phyloP scores from a whole-genome alignment of 2,329 filamentous ascomycete species.

The Cadophora luteo-olivacea region DNA sequence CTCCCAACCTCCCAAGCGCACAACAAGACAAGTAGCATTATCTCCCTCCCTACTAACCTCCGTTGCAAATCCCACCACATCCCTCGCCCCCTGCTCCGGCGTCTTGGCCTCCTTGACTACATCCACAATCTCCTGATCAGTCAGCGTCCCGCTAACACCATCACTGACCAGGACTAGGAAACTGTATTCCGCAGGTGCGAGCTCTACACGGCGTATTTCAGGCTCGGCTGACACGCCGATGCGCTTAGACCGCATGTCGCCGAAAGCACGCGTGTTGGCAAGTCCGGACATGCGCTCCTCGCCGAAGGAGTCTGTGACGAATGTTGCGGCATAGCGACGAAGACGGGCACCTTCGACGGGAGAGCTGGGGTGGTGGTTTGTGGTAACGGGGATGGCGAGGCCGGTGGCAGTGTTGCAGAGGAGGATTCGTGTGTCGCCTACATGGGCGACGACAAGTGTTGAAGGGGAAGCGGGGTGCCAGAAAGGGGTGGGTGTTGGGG shows the following conservation, averaged over 20 bases:
- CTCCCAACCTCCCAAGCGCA: constrained; percentile 73
- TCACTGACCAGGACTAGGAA: constrained; percentile 91
- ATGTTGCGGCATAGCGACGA: constrained; percentile 82
- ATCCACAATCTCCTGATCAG: constrained; percentile 95
- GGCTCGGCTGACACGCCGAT: constrained; percentile 95
- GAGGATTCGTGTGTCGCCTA: constrained; percentile 90
- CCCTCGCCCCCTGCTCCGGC: constrained; percentile 81
- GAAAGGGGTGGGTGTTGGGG: constrained; percentile 88
- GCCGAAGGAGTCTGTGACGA: constrained; percentile 95
- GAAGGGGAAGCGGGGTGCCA: constrained; percentile 91
- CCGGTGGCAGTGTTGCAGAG: constrained; percentile 89
- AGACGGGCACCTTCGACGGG: constrained; percentile 84
- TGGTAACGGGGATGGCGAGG: constrained; percentile 79
- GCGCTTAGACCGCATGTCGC: constrained; percentile 89
- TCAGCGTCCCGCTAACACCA: constrained; percentile 84
- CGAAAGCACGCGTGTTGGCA: constrained; percentile 93
- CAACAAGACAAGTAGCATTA: constrained; percentile 72
- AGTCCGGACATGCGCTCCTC: constrained; percentile 94
- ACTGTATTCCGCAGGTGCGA: constrained; percentile 83
- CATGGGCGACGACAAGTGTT: constrained; percentile 85
- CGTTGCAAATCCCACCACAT: constrained; percentile 85
- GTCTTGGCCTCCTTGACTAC: constrained; percentile 93
- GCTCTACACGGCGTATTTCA: constrained; percentile 79
- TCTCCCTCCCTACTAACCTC: constrained; percentile 71
- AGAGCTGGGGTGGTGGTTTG: constrained; percentile 90